phyloP scores from a whole-genome alignment of 1,284 basidiomycete genomes.

The Papiliotrema laurentii region DNA sequence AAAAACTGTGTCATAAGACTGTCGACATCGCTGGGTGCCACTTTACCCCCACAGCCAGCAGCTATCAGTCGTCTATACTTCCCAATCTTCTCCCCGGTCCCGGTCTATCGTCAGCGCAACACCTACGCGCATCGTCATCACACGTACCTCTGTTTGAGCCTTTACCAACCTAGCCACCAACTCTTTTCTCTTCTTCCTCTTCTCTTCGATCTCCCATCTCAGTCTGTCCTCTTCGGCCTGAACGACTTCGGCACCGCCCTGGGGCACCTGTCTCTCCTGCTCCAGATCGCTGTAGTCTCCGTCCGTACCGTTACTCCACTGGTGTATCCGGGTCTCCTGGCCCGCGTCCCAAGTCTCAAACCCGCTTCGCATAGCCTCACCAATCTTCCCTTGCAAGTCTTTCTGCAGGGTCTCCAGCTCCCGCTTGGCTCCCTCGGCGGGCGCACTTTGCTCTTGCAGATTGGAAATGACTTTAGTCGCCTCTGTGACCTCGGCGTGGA shows the following conservation, averaged over 20 bases:
- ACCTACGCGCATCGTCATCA: background rate
- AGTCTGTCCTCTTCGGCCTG: slow-evolving; percentile 59
- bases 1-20: slow-evolving; percentile 73
- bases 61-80: slow-evolving; percentile 82
- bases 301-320: slow-evolving; percentile 26
- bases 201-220: slow-evolving; percentile 61
- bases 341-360: slow-evolving; percentile 89
- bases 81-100: slow-evolving; percentile 78
- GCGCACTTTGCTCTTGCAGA: slow-evolving; percentile 62
- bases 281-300: slow-evolving; percentile 42
- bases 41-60: slow-evolving; percentile 73
- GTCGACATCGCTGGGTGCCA: slow-evolving; percentile 79
- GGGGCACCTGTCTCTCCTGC: slow-evolving; percentile 45
- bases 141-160: slow-evolving; percentile 70
- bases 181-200: slow-evolving; percentile 62
- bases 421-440: slow-evolving; percentile 61
- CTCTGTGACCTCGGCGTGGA: slow-evolving; percentile 88
- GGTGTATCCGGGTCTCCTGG: slow-evolving; percentile 69
- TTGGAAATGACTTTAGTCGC: slow-evolving; percentile 70
- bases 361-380: slow-evolving; percentile 71
- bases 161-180: slow-evolving; percentile 70
- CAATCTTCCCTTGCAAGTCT: slow-evolving; percentile 69
- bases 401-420: slow-evolving; percentile 62
- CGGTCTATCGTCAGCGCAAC: slow-evolving; percentile 46
- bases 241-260: slow-evolving; percentile 40